Base-by-base conservation (phyloP, 2,329 filamentous ascomycete genomes). In the Penicillium sp. region DNA sequence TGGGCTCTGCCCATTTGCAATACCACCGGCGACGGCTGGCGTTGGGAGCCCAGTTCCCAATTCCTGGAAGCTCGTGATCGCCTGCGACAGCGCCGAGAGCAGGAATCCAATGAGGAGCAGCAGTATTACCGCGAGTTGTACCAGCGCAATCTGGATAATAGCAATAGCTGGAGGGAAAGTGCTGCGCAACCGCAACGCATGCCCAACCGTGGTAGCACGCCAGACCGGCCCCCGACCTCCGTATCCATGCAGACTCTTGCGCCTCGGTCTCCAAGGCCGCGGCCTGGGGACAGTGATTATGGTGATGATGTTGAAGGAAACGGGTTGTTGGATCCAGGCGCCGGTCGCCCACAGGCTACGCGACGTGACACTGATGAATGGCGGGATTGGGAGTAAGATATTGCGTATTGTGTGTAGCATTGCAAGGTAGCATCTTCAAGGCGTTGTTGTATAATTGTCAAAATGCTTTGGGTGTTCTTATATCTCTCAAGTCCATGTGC, bases 1-100 rank as follows among this genome's bases (percentile, higher is more conserved):
- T 97, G 94, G 93, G 76, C 80, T 27, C 57, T 97, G 1, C 94
- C 94, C 0, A 77, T 97, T 42, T 85, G 83, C 71, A 97, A 89
- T 67, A 96, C 91, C 2, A 89, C 85, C 0, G 93, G 93, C 32
- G 90, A 99, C 70, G 94, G 94, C 19, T 99, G 93, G 93, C 81
- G 80, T 41, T 99, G 94, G 94, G 91, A 97, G 66, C 83, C 92
- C 0, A 95, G 86, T 67, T 81, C 84, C 1, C 84, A 84, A 61
- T 99, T 94, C 89, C 59, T 89, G 2, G 84, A 86, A 34, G 88
- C 87, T 9, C 68, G 70, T 47, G 70, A 74, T 8, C 59, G 62
- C 4, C 53, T 71, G 27, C 67, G 71, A 13, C 49, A 61, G 16
- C 60, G 57, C 29, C 63, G 67, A 14, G 72, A 72, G 38, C 67